These are phyloP conservation scores for Candida piceae DNA, from an alignment of 805 yeast genomes.

Conservation along the genomic window DNA sequence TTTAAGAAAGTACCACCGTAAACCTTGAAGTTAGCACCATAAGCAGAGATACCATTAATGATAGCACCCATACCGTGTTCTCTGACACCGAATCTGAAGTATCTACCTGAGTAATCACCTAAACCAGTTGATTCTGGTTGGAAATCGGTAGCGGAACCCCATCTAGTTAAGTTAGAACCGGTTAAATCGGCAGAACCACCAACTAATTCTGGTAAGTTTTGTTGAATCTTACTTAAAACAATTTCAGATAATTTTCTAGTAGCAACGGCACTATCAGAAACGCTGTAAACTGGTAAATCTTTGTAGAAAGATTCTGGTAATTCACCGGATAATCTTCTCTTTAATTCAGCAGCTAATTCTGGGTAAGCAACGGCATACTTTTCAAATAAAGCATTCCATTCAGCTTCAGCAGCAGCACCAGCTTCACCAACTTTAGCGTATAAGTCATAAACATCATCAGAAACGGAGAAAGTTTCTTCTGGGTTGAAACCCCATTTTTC, in stretches of 20 bases:
- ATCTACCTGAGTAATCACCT: conserved; percentile 89
- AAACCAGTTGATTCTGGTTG: conserved; percentile 77
- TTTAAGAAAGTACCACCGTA: conserved; percentile 98
- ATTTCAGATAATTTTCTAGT: conserved; percentile 91
- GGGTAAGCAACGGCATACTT: conserved; percentile 68
- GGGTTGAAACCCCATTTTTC: conserved; percentile 84
- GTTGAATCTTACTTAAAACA: conserved; percentile 58
- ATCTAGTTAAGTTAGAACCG: conserved; percentile 92
- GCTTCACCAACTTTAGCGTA: conserved; percentile 52
- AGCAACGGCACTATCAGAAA: conserved; percentile 79
- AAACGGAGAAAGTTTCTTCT: conserved; percentile 68
- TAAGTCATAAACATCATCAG: conserved; percentile 74
- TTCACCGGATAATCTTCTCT: conserved; percentile 71
- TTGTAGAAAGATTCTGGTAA: conserved; percentile 82
- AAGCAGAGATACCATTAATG: conserved; percentile 95
- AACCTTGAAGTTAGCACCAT: conserved; percentile 77
- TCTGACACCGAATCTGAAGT: conserved; percentile 96
- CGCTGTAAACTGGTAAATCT: conserved; percentile 71
- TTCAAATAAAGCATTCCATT: conserved; percentile 67
- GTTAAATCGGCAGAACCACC: conserved; percentile 99
- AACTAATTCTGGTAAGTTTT: conserved; percentile 75
- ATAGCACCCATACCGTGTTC: conserved; percentile 99
- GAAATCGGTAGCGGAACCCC: conserved; percentile 81
- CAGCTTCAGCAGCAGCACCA: conserved; percentile 63
- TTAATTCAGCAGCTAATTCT: conserved; percentile 68